These are phyloP conservation scores for Trichoderma polysporum DNA, from an alignment of 2,329 filamentous ascomycete genomes.

Conservation along the genomic window DNA sequence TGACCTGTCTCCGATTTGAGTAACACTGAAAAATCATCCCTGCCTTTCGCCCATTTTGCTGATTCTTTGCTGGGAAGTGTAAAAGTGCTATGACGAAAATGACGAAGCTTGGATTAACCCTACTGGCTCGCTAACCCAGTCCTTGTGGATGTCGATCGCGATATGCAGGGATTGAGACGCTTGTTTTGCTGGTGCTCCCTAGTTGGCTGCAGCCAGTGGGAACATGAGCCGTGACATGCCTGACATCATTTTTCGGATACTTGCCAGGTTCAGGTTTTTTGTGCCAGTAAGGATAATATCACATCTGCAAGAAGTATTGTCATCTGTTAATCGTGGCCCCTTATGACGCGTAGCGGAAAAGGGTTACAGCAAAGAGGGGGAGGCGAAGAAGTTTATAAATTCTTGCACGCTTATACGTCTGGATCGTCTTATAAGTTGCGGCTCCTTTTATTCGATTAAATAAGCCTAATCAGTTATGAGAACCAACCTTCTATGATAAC, in stretches of 20 bases:
- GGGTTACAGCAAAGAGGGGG: background rate
- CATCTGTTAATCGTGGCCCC: background rate
- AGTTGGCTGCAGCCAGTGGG: conserved; percentile 8
- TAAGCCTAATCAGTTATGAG: background rate
- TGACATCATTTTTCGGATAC: background rate
- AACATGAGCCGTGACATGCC: background rate
- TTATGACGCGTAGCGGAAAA: background rate
- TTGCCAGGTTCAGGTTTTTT: background rate
- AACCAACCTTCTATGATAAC: background rate
- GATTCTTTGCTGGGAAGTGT: background rate
- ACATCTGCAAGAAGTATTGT: background rate
- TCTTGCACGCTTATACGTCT: background rate
- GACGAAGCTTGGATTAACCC: background rate
- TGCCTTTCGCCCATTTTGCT: background rate
- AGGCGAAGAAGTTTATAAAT: background rate
- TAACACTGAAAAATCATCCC: background rate
- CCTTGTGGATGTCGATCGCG: conserved; percentile 9
- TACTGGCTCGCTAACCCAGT: background rate
- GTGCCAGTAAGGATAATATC: background rate
- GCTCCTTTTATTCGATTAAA: background rate
- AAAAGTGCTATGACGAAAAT: conserved; percentile 13
- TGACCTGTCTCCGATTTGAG: no score
- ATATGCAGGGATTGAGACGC: conserved; percentile 18
- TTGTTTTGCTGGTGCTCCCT: background rate
- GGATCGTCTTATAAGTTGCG: background rate